phyloP scores from a whole-genome alignment of 1,284 basidiomycete species.

The Cutaneotrichosporon sp. region DNA sequence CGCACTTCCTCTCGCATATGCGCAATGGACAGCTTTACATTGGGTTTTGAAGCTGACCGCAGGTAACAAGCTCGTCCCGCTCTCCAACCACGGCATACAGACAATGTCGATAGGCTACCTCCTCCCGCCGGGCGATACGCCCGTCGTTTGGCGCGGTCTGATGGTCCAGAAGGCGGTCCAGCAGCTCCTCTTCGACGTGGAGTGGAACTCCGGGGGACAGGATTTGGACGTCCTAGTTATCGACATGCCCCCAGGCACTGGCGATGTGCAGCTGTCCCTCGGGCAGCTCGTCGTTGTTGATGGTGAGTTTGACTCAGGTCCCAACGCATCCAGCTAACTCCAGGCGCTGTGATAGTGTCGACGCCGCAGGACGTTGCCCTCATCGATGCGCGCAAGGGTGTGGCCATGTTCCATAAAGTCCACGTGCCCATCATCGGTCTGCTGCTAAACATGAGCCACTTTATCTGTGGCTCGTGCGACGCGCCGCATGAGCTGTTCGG shows the following conservation, averaged over 20 bases:
- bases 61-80: conserved; percentile 76
- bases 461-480: conserved; percentile 70
- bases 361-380: conserved; percentile 95
- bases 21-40: too few relatives aligned
- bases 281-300: conserved; percentile 85
- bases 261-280: conserved; percentile 88
- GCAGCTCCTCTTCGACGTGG: conserved; percentile 89
- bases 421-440: conserved; percentile 82
- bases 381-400: conserved; percentile 85
- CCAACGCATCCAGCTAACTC: neutral
- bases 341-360: conserved; percentile 85
- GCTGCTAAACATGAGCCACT: conserved; percentile 86
- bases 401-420: conserved; percentile 88
- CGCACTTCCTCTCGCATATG: too few relatives aligned
- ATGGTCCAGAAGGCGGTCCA: conserved; percentile 99
- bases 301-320: conserved; percentile 52
- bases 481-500: conserved; percentile 76
- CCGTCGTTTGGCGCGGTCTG: conserved; percentile 91
- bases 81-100: conserved; percentile 82
- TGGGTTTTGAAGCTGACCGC: neutral
- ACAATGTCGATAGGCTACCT: conserved; percentile 96
- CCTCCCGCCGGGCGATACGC: conserved; percentile 54
- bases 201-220: conserved; percentile 60
- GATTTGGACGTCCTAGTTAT: conserved; percentile 79
- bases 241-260: conserved; percentile 97